A percentile compares a stretch with the other conserved stretches of the same genome.
These are phyloP conservation scores for Fraxinus ornus DNA, from an alignment of 305 asterid genomes.

Conservation along the genomic window DNA sequence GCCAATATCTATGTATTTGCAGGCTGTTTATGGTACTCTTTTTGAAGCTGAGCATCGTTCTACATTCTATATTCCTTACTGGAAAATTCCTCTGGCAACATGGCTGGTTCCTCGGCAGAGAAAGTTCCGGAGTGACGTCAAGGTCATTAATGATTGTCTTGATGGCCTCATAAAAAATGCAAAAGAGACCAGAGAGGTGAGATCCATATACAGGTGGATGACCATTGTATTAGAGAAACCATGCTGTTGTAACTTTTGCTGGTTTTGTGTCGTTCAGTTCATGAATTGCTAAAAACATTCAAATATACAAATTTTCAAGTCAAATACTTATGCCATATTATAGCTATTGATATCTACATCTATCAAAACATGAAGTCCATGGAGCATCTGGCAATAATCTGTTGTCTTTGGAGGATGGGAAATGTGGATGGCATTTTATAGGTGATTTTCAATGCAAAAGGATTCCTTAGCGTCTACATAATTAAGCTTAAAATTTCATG, in stretches of 20 bases:
- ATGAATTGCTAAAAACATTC: background rate
- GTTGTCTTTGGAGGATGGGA: background rate
- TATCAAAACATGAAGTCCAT: background rate
- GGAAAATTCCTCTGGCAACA: constrained; percentile 84
- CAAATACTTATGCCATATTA: background rate
- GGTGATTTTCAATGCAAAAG: background rate
- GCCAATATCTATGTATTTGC: constrained; percentile 19
- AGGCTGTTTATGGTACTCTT: constrained; percentile 97
- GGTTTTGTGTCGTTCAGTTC: background rate
- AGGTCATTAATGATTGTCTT: constrained; percentile 83
- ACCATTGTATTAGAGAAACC: background rate
- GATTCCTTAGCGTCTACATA: background rate
- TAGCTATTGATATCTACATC: background rate
- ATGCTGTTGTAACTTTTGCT: constrained; percentile 1
- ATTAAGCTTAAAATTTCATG: background rate
- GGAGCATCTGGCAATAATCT: background rate
- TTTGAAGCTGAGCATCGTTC: constrained; percentile 99
- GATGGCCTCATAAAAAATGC: constrained; percentile 85
- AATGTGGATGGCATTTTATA: background rate
- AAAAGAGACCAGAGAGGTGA: constrained; percentile 91
- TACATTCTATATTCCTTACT: constrained; percentile 90
- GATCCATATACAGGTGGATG: constrained; percentile 25
- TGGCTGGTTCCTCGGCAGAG: constrained; percentile 91
- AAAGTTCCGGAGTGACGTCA: constrained; percentile 84
- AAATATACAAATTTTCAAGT: background rate